Conservation (phyloP, 371 early-diverging fungal species). For the Apophysomyces sp. region DNA sequence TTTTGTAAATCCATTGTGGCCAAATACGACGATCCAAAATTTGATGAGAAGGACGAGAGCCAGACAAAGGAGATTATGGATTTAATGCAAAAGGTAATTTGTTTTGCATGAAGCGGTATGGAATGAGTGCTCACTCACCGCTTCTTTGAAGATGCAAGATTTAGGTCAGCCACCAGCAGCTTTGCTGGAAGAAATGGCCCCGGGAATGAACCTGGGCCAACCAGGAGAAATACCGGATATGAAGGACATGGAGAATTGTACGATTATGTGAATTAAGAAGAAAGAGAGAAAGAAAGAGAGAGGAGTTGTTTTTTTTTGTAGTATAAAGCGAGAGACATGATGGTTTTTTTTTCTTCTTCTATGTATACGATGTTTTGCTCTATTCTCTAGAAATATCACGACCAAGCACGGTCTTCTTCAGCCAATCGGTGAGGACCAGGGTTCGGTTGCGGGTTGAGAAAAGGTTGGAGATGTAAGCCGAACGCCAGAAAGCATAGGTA, state of each 20-base stretch:
- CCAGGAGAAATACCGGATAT: slow-evolving; percentile 73
- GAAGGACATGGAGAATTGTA: slow-evolving; percentile 57
- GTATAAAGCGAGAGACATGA: too few relatives aligned
- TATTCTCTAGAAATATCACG: slow-evolving; percentile 91
- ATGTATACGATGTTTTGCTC: background rate
- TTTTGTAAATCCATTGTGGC: slow-evolving; percentile 76
- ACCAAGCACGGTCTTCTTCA: slow-evolving; percentile 82
- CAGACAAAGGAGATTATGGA: slow-evolving; percentile 74
- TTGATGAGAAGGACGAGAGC: slow-evolving; percentile 63
- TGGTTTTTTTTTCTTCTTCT: background rate
- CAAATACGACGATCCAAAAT: slow-evolving; percentile 68
- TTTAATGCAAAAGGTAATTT: slow-evolving; percentile 82
- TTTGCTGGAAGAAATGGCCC: slow-evolving; percentile 85
- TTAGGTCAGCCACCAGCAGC: slow-evolving; percentile 92
- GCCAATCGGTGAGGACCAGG: slow-evolving; percentile 87
- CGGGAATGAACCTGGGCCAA: slow-evolving; percentile 78
- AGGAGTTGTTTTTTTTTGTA: too few relatives aligned
- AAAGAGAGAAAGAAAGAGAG: background rate
- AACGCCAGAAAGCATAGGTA: slow-evolving; percentile 79
- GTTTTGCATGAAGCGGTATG: background rate
- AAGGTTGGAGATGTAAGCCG: slow-evolving; percentile 69
- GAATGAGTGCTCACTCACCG: too few relatives aligned
- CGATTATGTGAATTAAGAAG: slow-evolving; percentile 37
- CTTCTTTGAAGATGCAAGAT: slow-evolving; percentile 96
- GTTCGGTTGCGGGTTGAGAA: slow-evolving; percentile 82